Percentiles rank a stretch among this genome's conserved stretches.
These are phyloP conservation scores for Thecaphora thlaspeos DNA, from an alignment of 1,284 basidiomycete species.

Conservation along the genomic window DNA sequence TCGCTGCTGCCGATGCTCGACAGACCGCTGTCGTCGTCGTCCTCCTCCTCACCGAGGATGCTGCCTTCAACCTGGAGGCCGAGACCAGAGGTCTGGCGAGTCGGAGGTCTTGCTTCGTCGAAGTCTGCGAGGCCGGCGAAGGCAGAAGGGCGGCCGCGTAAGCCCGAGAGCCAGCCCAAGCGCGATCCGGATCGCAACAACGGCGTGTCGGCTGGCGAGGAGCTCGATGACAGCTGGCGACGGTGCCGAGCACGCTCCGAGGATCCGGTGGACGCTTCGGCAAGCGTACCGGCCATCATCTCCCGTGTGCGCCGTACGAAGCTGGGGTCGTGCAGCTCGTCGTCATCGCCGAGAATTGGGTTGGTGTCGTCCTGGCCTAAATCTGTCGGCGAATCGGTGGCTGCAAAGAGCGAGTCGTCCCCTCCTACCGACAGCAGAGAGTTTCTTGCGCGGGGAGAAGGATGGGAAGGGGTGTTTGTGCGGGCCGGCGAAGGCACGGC, in stretches of 20 bases:
- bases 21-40: conserved; percentile 7
- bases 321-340: conserved; percentile 31
- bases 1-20: conserved; percentile 9
- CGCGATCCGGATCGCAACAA: neutral
- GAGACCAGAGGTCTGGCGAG: conserved; percentile 1
- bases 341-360: conserved; percentile 18
- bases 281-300: conserved; percentile 20
- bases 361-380: conserved; percentile 7
- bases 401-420: no score
- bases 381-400: no score
- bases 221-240: neutral
- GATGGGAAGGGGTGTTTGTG: no score
- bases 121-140: conserved; percentile 26
- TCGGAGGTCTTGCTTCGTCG: conserved; percentile 1
- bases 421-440: no score
- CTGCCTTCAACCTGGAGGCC: conserved; percentile 28
- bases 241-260: neutral
- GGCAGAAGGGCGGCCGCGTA: neutral
- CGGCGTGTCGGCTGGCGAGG: neutral
- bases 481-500: no score
- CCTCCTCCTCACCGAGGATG: conserved; percentile 22
- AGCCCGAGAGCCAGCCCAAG: neutral
- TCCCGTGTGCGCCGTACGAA: conserved; percentile 32
- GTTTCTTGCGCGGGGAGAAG: no score
- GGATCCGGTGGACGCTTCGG: no score